Evolutionary conservation across 1,284 basidiomycete species (phyloP), one percentile per base, ranked within the genome.

Genomic region (Neonothopanus nambi): DNA sequence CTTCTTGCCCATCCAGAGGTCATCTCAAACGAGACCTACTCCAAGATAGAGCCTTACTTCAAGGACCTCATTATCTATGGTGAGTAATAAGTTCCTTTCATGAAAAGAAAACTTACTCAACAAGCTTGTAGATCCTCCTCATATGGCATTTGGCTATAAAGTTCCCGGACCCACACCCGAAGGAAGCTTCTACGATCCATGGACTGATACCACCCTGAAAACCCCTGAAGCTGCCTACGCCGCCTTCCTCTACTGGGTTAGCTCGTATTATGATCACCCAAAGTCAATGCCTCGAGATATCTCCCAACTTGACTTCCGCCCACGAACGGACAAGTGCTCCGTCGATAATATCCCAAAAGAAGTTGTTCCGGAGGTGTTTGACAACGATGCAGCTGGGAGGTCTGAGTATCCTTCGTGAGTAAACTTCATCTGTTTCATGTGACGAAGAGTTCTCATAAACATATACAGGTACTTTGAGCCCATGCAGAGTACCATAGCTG

Each of bases 61-160:
- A 56, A 50, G 26, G 39, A 59, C 13, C 48, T 58, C 21, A 50
- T 63, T 13, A 15, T 63, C 0, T 58, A 59, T 44, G 61, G 61
- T 57, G 35, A 17, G 53, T 39, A 13, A 7, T 28, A 35, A 11
- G 13, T n/a, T 8, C 11, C 36, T n/a, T 6, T 23, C 28, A 24
- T 18, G 8, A 24, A 5, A 17, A 9, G 4, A 18, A 11, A 24
- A 30, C 18, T 37, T 18, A 12, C 35, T 23, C 8, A 26, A 15
- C 24, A 4, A 3, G 9, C 2, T 23, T 21, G 28, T 41, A 71
- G 70, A 73, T 50, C 63, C 69, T 6, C 66, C 69, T n/a, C 57
- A 52, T 30, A 23, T 57, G 3, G 61, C 65, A 1, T 63, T 71
- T 39, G 68, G 65, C 6, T 61, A 62, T 47, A 48, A 59, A 8